Evolutionary conservation across 106 monocot species (phyloP), one percentile per base, ranked within the genome.

Genomic region (Phalaenopsis equestris): DNA sequence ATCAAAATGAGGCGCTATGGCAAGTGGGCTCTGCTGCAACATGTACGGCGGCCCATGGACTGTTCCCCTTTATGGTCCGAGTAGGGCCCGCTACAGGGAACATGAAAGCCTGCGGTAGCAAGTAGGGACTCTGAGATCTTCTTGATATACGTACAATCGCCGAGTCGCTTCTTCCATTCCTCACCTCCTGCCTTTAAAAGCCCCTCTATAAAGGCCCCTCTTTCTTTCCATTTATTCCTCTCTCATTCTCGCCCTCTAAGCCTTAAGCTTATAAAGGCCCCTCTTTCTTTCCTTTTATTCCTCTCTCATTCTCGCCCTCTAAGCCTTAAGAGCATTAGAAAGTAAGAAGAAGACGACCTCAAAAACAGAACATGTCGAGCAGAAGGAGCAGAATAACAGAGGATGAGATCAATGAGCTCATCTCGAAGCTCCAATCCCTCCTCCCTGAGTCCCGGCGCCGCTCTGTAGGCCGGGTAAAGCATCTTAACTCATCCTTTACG

Each of bases 341-440:
- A 38, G 10, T 19, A 61, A 61, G 61, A 61, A 8, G 61, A 65
- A 37, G 38, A 70, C 37, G 70, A 38, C 8, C 12, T 70, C 12
- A 70, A 14, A 38, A 30, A 70, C 37, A 3, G 3, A 21, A 61
- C 21, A 70, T 70, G 70, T 70, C 70, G 38, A 70, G 70, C 38
- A 37, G 70, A 15, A 8, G 70, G 38, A 38, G 39, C 30, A 70
- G 70, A 19, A 86, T 86, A 58, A 79, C 75, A 4, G 93, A 93
- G 8, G 90, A 90, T 19, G 90, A 93, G 80, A 89, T 91, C 79
- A 86, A 75, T 67, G 93, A 93, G 84, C 90, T 93, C 89, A 68
- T 93, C 83, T 87, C 86, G 67, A 93, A 93, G 85, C 89, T 93
- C 16, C 93, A 93, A 58, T 85, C 90, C 4, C 81, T 93, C 52